These are phyloP conservation scores for Vitellaria paradoxa DNA, from an alignment of 179 eudicot species.

Conservation along the genomic window DNA sequence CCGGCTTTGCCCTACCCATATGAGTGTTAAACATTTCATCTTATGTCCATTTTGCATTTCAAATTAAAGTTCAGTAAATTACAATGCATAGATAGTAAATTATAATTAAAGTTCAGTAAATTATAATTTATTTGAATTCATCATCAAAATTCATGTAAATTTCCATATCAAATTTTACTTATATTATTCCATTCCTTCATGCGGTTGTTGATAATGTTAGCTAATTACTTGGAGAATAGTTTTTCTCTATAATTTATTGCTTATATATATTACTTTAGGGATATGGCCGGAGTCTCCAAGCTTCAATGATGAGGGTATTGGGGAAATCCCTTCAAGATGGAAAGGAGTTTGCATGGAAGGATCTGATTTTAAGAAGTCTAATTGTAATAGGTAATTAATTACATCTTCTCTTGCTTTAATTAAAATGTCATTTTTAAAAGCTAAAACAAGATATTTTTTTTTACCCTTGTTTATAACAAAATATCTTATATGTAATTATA, in stretches of 20 bases:
- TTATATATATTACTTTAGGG: conserved; percentile 29
- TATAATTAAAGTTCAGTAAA: too few species aligned
- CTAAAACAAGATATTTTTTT: not conserved
- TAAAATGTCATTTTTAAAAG: too few species aligned
- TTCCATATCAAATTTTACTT: not conserved
- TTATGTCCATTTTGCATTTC: too few species aligned
- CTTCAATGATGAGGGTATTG: conserved; percentile 41
- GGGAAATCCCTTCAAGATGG: conserved; percentile 59
- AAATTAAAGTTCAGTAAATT: too few species aligned
- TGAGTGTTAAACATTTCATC: too few species aligned
- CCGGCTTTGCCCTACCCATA: too few species aligned
- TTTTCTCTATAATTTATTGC: not conserved
- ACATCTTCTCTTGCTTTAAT: not conserved
- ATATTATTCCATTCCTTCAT: not conserved
- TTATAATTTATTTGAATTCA: too few species aligned
- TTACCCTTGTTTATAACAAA: too few species aligned
- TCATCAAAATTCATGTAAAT: too few species aligned
- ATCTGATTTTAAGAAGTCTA: conserved; percentile 29
- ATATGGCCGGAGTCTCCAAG: conserved; percentile 80
- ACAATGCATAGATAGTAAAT: too few species aligned
- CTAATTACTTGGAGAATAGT: not conserved
- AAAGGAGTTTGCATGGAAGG: conserved; percentile 46
- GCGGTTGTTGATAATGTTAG: not conserved
- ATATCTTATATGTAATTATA: too few species aligned
- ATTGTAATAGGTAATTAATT: conserved; percentile 49